phyloP scores from a whole-genome alignment of 2,329 filamentous ascomycete species.

The Exutisphaerella laricina region DNA sequence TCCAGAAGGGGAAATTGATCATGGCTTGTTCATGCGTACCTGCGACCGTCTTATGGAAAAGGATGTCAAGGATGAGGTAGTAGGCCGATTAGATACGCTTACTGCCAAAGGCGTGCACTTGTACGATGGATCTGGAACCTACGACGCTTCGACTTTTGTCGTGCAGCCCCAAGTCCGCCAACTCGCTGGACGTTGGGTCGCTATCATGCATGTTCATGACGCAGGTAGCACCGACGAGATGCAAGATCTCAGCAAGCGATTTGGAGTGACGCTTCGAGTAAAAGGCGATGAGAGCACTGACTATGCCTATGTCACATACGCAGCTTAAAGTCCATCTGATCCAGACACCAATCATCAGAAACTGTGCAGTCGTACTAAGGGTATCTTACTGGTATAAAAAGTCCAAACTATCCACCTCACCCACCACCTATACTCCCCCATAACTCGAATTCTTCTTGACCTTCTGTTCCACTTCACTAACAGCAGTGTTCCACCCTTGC shows the following conservation, averaged over 20 bases:
- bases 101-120: not conserved
- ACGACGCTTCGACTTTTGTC: not conserved
- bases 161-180: not conserved
- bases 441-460: not conserved
- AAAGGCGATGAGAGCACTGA: no score
- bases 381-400: no score
- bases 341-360: no score
- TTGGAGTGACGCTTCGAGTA: no score
- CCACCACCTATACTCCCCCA: not conserved
- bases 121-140: conserved; percentile 1
- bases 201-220: not conserved
- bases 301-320: no score
- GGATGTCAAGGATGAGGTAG: not conserved
- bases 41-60: not conserved
- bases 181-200: not conserved
- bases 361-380: no score
- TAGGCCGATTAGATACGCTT: not conserved
- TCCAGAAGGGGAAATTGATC: not conserved
- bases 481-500: not conserved
- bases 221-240: no score
- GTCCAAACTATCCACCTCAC: no score
- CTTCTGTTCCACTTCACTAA: conserved; percentile 2
- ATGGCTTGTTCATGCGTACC: not conserved
- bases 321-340: no score
- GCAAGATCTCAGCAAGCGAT: no score